phyloP scores from a whole-genome alignment of 306 rosid genomes.

The Trichosanthes truncata region DNA sequence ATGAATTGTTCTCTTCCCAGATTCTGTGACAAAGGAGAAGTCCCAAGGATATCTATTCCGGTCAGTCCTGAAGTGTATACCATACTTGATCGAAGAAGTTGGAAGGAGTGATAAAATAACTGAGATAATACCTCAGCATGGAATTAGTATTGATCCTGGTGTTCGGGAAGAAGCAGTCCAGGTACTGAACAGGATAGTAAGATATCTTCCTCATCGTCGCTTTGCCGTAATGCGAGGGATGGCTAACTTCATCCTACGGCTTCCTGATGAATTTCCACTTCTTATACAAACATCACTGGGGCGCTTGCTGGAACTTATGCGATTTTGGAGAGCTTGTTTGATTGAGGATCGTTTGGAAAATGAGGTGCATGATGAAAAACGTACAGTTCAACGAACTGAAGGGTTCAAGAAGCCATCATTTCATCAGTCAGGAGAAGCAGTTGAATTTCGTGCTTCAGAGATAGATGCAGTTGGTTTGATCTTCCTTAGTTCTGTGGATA shows the following conservation, averaged over 20 bases:
- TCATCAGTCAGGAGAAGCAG: constrained; percentile 58
- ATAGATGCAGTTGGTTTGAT: constrained; percentile 97
- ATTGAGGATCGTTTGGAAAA: constrained; percentile 69
- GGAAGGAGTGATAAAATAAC: constrained; percentile 96
- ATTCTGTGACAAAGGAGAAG: constrained; percentile 93
- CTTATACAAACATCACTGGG: constrained; percentile 95
- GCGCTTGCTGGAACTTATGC: constrained; percentile 94
- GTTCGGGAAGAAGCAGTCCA: constrained; percentile 99
- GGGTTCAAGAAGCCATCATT: constrained; percentile 67
- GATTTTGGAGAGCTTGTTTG: constrained; percentile 95
- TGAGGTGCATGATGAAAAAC: constrained; percentile 42
- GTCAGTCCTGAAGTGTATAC: constrained; percentile 95
- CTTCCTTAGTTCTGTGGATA: constrained; percentile 94
- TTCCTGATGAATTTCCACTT: constrained; percentile 98
- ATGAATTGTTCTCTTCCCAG: constrained; percentile 35
- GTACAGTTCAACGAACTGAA: constrained; percentile 41
- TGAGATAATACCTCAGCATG: constrained; percentile 99
- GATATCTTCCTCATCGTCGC: constrained; percentile 87
- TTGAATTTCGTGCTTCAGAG: constrained; percentile 88
- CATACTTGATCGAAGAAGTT: constrained; percentile 93
- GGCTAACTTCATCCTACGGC: constrained; percentile 84
- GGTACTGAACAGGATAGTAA: constrained; percentile 88
- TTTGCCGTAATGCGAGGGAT: constrained; percentile 97
- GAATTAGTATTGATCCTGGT: constrained; percentile 99
- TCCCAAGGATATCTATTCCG: constrained; percentile 96